Evolutionary conservation across 129 eudicot genomes (phyloP), one percentile per base, ranked within the genome.

Genomic region (Smallanthus sonchifolius): DNA sequence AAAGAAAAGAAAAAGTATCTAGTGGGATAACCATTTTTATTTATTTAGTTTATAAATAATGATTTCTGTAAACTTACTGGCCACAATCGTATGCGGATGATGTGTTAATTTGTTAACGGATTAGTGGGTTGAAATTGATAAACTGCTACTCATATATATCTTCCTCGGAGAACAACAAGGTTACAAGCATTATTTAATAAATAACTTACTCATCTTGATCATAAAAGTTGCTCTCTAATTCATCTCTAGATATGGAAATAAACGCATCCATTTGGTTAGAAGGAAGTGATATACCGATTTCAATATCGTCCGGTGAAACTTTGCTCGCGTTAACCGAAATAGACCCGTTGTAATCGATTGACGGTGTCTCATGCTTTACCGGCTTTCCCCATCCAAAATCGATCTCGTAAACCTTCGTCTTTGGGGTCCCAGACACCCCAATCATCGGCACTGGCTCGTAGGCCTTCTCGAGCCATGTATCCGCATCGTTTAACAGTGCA

Each of bases 331-430:
- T 79, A 40, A 72, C 67, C 14, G 83, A 79, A 11, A 79, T 54
- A 7, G 83, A 51, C 42, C 74, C 62, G 7, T 34, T 49, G 42
- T 70, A 56, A 64, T 79, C 78, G 10, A 72, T 38, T 2, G 83
- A 73, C 5, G 74, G 45, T 0, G 77, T 72, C 35, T 79, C 78
- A 8, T 52, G 64, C 49, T 72, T 79, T 71, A 19, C 39, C 13
- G 83, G 83, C 51, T 64, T 79, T n/a, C 78, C 83, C 83, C 83
- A 72, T 28, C 75, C 83, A 15, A 79, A 79, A 66, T 73, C 83
- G 3, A 62, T 0, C 5, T 79, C 79, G 43, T 79, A 79, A 37
- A 73, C 9, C 63, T 67, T 79, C 4, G 65, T 43, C 75, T 79
- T 79, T 3, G 83, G 79, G 15, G 75, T 43, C 55, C 75, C 79